Base-by-base conservation (phyloP, 345 rosid genomes). In the Theobroma cacao region DNA sequence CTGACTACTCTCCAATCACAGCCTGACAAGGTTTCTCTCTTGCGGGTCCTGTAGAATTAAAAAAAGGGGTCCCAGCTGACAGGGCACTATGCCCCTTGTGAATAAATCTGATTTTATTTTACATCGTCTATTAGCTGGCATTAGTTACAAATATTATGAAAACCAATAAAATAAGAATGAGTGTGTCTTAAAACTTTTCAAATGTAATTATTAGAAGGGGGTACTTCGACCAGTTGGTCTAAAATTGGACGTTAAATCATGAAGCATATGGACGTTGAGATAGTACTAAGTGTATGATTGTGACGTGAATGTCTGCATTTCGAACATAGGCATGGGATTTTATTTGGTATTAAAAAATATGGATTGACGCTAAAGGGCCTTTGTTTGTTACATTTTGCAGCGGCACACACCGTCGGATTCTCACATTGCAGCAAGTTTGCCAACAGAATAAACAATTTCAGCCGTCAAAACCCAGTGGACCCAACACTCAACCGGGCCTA, bases 331-430 rank as follows among this genome's bases (percentile, higher is more conserved):
- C 7, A 2, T 38, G 41, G 7, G 41, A 38, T 38, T 38, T 38
- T n/a, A n/a, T n/a, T 38, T 38, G 0, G 6, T 38, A 38, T 38
- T 38, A 2, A 38, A 38, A 38, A 38, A 2, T 13, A 48, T 13
- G 17, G 2, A 12, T 59, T 33, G 43, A 1, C n/a, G 10, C 41
- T 64, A 31, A 64, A 7, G 0, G 20, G 22, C 5, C 10, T 63
- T 30, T n/a, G 1, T 72, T 73, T 31, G 5, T 73, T 63, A 18
- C 2, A 28, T 59, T 60, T 59, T 76, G 79, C 90, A 93, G 98
- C 89, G 40, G 98, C 93, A n/a, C 98, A 93, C 89, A 90, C 90
- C 63, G 74, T 93, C 10, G 98, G 98, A 80, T 91, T 93, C 86
- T 86, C 94, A 14, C 98, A 93, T 66, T 93, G 98, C 72, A 28